Conservation (phyloP, 306 rosid genomes). For the Corylus americana region DNA sequence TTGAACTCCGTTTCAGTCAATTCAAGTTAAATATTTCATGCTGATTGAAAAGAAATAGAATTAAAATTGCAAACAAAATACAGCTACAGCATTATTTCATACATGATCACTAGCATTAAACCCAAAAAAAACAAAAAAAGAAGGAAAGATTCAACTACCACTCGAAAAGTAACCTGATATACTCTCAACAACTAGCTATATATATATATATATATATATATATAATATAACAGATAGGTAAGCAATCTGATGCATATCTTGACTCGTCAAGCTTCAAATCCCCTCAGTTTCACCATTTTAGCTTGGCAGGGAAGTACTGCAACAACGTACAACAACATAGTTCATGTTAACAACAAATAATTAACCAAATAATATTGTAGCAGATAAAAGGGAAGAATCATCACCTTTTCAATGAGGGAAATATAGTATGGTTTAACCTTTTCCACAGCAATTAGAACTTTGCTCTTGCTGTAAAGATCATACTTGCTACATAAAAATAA, state of each 20-base stretch:
- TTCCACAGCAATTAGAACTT: slow-evolving; percentile 57
- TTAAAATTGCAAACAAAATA: neutral
- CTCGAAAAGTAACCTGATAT: slow-evolving; percentile 3
- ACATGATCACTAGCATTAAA: slow-evolving; percentile 5
- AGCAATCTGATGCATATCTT: slow-evolving; percentile 1
- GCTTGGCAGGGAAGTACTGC: slow-evolving; percentile 82
- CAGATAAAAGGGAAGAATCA: neutral
- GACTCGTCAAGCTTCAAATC: neutral
- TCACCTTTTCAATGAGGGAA: slow-evolving; percentile 72
- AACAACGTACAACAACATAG: slow-evolving; percentile 3
- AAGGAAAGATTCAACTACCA: slow-evolving; percentile 8
- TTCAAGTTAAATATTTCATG: too few species aligned
- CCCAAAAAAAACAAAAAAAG: neutral
- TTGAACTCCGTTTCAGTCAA: too few species aligned
- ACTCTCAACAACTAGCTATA: neutral
- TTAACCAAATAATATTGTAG: neutral
- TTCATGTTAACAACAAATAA: neutral
- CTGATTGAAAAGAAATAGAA: neutral
- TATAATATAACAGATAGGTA: too few species aligned
- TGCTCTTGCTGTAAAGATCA: slow-evolving; percentile 89
- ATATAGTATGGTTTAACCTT: slow-evolving; percentile 79
- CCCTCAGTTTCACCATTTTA: slow-evolving; percentile 62
- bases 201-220: too few species aligned
- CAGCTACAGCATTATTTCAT: slow-evolving; percentile 10
- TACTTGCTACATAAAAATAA: slow-evolving; percentile 53